Evolutionary conservation across 371 early-diverging fungal species (phyloP), one percentile per base, ranked within the genome.

Genomic region (Apophysomyces sp.): DNA sequence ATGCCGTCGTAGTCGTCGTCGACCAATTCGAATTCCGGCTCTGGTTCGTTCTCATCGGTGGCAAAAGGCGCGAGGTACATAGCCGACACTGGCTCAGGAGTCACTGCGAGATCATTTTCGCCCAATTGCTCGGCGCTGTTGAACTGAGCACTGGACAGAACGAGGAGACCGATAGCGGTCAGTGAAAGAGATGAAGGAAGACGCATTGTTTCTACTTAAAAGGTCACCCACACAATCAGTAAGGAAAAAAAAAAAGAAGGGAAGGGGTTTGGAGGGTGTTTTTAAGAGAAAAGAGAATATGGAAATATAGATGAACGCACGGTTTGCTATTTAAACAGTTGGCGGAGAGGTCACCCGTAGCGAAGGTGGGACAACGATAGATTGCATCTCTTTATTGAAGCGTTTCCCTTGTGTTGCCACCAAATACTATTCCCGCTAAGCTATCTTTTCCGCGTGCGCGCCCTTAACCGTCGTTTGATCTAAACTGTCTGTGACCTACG

Each of bases 381-480:
- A 70, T 70, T 70, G 66, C 66, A 65, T 70, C 62, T 24, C 58
- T 61, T 58, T 60, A 62, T 60, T 67, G 59, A 60, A 54, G 55
- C 32, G 60, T 40, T 57, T n/a, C 15, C 37, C 30, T 66, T 65
- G 62, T 65, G 66, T 63, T 28, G 55, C 65, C 52, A 40, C 36
- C 53, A 65, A 44, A 44, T 44, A 9, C 21, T 53, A 57, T 56
- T 69, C 65, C 70, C 66, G 54, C 61, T 44, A 24, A 18, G 9
- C 16, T 26, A 5, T 21, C 21, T 58, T 66, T 66, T 61, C 61
- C 57, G 66, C 62, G 60, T 29, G 24, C 53, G 26, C 32, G 31
- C n/a, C 39, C 55, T 36, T 63, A 53, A 52, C 41, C 62, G n/a
- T n/a, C 26, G 58, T 57, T 58, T 58, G 55, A 59, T 26, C n/a